Conservation (phyloP, 1,284 basidiomycete genomes). For the Blastosporella zonata region DNA sequence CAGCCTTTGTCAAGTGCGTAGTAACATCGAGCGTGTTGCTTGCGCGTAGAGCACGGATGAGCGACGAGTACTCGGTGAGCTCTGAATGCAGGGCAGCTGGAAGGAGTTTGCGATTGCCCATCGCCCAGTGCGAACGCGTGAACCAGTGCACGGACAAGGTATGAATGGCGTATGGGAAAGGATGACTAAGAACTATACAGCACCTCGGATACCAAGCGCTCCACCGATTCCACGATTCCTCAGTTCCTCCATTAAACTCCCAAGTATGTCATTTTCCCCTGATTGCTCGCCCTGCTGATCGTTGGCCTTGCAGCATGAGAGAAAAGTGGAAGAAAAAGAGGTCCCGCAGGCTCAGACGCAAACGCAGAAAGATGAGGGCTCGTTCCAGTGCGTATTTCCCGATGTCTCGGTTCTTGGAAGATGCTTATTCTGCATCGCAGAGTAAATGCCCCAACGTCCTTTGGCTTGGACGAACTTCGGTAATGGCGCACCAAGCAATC, state of each 20-base stretch:
- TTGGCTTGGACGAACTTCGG: constrained; percentile 25
- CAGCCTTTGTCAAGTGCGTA: constrained; percentile 30
- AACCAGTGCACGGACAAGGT: neutral
- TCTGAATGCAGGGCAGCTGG: constrained; percentile 54
- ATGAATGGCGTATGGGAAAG: constrained; percentile 24
- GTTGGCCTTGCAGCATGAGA: constrained; percentile 59
- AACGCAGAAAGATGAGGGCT: constrained; percentile 89
- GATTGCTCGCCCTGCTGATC: constrained; percentile 4
- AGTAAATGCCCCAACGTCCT: constrained; percentile 36
- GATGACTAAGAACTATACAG: constrained; percentile 50
- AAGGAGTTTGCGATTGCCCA: constrained; percentile 43
- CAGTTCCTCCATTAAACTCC: constrained; percentile 33
- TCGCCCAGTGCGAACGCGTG: constrained; percentile 20
- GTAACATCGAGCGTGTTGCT: constrained; percentile 52
- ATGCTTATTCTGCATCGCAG: constrained; percentile 24
- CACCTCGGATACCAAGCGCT: constrained; percentile 22
- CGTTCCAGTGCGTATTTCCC: constrained; percentile 70
- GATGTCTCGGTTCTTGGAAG: neutral
- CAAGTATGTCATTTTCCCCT: constrained; percentile 22
- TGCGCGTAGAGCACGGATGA: constrained; percentile 56
- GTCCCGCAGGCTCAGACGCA: constrained; percentile 82
- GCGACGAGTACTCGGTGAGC: constrained; percentile 59
- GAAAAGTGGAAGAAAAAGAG: constrained; percentile 93
- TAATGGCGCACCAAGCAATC: constrained; percentile 17
- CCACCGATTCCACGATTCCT: constrained; percentile 22